Evolutionary conservation across 2,329 filamentous ascomycete species (phyloP).

Genomic region (Grosmannia huntii): DNA sequence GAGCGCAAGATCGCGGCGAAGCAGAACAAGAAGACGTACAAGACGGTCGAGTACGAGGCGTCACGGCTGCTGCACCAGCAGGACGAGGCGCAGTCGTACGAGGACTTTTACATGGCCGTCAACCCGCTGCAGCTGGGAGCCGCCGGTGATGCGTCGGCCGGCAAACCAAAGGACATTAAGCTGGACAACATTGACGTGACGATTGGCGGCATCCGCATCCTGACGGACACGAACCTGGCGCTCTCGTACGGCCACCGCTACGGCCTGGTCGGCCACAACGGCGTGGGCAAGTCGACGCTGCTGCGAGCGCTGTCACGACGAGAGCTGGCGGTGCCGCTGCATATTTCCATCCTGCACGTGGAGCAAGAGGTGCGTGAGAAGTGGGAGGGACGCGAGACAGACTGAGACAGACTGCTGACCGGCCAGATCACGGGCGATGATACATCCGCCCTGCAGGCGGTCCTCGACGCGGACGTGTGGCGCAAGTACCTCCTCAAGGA

Average conservation of each 20-base stretch:
- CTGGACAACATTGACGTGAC: slow-evolving; percentile 91
- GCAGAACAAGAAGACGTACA: slow-evolving; percentile 96
- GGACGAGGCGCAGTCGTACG: slow-evolving; percentile 79
- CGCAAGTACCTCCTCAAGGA: slow-evolving; percentile 86
- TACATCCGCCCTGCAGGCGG: slow-evolving; percentile 85
- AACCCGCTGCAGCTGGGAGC: slow-evolving; percentile 84
- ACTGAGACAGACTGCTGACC: neutral
- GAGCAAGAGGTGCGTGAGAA: slow-evolving; percentile 69
- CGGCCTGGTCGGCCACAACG: slow-evolving; percentile 96
- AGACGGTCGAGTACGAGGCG: slow-evolving; percentile 95
- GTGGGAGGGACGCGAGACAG: neutral
- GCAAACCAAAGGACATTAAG: slow-evolving; percentile 98
- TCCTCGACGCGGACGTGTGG: slow-evolving; percentile 96
- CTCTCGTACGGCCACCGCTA: slow-evolving; percentile 88
- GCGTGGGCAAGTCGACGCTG: slow-evolving; percentile 95
- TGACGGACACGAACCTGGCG: slow-evolving; percentile 82
- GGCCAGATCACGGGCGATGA: slow-evolving; percentile 80
- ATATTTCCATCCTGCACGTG: slow-evolving; percentile 97
- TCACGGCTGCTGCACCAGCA: slow-evolving; percentile 63
- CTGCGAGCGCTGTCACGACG: slow-evolving; percentile 80
- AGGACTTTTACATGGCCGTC: slow-evolving; percentile 99
- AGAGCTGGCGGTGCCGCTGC: slow-evolving; percentile 88
- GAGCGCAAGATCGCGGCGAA: slow-evolving; percentile 96
- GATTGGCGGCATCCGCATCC: slow-evolving; percentile 77
- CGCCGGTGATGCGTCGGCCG: slow-evolving; percentile 49